Evolutionary conservation across 2,329 filamentous ascomycete species (phyloP), one percentile per base, ranked within the genome.

Genomic region (Lasiodiplodia sp.): DNA sequence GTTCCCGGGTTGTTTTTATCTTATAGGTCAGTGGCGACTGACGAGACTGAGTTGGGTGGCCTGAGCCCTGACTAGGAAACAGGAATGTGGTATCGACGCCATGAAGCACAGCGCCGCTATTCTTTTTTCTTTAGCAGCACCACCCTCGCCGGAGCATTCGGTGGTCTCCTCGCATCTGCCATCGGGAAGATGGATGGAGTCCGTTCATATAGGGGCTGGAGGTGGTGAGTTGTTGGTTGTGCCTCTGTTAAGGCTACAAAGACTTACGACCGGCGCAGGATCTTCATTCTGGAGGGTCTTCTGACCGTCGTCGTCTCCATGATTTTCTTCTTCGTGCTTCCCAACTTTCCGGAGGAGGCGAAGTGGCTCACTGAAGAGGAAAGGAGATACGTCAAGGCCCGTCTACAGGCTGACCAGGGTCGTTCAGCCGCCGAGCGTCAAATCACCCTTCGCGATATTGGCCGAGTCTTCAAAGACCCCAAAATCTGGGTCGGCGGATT

Each of bases 41-140:
- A 34, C 31, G 7, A 34, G 8, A 34, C 31, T 34, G 7, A 34
- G 31, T 2, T 34, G 31, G 31, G 31, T 34, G 31, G 31, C 7
- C 7, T 34, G 31, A 34, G 31, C 8, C 31, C 31, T 34, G 31
- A 34, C 31, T 34, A 34, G 31, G 31, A 34, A 34, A 34, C 72
- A 10, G 71, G 53, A 7, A 66, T 69, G 52, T 96, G 92, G 94
- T 99, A 98, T 75, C 89, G 90, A 69, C 89, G 95, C 69, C 85
- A 85, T 55, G 96, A 98, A 81, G 93, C 94, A 2, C 95, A 98
- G 80, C 93, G 93, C 75, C 89, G 96, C 37, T 97, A 94, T 81
- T 92, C 90, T 18, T 94, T 98, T 84, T 98, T 98, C 85, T 98
- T 98, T 84, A 90, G 88, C 75, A 92, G 87, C 34, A 94, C 92